Evolutionary conservation across 257 asterid genomes (phyloP), one percentile per base, ranked within the genome.

Genomic region (Gentiana macrophylla): DNA sequence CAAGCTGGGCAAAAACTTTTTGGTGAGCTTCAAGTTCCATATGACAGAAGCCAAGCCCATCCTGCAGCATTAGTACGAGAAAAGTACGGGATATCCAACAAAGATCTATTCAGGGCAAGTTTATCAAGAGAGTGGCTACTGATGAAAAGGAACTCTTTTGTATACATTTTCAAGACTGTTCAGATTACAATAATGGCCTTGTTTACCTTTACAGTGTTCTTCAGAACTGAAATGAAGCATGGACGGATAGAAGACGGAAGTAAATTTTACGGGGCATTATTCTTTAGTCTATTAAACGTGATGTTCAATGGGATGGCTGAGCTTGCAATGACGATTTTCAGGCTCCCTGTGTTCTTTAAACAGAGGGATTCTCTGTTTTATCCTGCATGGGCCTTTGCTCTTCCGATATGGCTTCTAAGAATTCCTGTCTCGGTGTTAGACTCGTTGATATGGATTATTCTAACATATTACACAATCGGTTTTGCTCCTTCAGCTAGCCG

Each of bases 291-390:
- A 44, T 64, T 83, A 6, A 83, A 80, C 46, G 87, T 83, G 46
- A 83, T 83, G 92, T 83, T 83, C 66, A 80, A 80, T 54, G 92
- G 92, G 47, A 83, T 76, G 78, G 80, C 87, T 1, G 92, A 83
- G 75, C 85, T 83, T 47, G 92, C 85, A 32, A 66, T 83, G 87
- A 80, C 83, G 61, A 76, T 78, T 55, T 69, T 74, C 13, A 73
- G 92, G 74, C 87, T 83, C 37, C 92, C 88, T 0, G 87, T 80
- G 54, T 83, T 83, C 68, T 80, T 83, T 63, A 83, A 83, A 66
- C 92, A 80, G 48, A 65, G 92, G 61, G 92, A 83, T 37, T 70
- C 92, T 8, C 65, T 77, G 12, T 71, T 83, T 68, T 83, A 75
- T 60, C 92, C 92, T 1, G 84, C 92, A 0, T 83, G 92, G 92